A percentile compares a stretch with the other conserved stretches of the same genome.
Evolutionary conservation across 1,284 basidiomycete species (phyloP).

Genomic region (Cutaneotrichosporon cutaneum): DNA sequence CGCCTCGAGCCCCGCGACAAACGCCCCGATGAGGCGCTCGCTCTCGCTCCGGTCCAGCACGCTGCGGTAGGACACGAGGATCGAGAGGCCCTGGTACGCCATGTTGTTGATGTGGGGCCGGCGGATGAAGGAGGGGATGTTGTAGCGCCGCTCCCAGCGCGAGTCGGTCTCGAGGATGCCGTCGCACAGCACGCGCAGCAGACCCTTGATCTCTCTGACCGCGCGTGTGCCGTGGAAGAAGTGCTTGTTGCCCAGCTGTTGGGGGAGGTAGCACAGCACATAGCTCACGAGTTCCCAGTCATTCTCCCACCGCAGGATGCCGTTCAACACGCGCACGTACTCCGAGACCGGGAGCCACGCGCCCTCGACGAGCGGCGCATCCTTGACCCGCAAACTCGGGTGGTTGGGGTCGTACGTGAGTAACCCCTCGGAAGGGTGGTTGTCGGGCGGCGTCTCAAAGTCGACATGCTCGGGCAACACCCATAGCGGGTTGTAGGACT

Average conservation of each 20-base stretch:
- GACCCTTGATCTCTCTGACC: constrained; percentile 62
- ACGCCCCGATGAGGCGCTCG: constrained; percentile 74
- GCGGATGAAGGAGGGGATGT: constrained; percentile 57
- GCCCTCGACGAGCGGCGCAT: constrained; percentile 55
- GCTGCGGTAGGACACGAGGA: constrained; percentile 82
- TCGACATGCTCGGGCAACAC: constrained; percentile 69
- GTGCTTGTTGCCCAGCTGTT: constrained; percentile 92
- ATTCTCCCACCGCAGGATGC: constrained; percentile 70
- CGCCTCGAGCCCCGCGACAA: constrained; percentile 70
- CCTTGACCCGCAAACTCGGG: constrained; percentile 54
- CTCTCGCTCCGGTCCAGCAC: constrained; percentile 64
- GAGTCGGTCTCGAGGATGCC: constrained; percentile 34
- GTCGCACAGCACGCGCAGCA: constrained; percentile 70
- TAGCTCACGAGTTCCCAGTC: constrained; percentile 97
- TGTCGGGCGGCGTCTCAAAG: constrained; percentile 66
- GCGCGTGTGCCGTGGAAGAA: constrained; percentile 89
- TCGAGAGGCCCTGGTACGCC: constrained; percentile 82
- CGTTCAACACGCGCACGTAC: constrained; percentile 68
- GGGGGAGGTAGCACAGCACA: constrained; percentile 83
- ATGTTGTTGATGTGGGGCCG: constrained; percentile 81
- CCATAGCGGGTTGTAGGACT: constrained; percentile 67
- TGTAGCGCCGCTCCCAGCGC: constrained; percentile 51
- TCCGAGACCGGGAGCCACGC: constrained; percentile 73
- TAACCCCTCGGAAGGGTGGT: constrained; percentile 69
- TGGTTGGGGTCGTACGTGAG: constrained; percentile 67